Evolutionary conservation across 169 alveolate genomes (phyloP).

Genomic region (Plasmodium cynomolgi): DNA sequence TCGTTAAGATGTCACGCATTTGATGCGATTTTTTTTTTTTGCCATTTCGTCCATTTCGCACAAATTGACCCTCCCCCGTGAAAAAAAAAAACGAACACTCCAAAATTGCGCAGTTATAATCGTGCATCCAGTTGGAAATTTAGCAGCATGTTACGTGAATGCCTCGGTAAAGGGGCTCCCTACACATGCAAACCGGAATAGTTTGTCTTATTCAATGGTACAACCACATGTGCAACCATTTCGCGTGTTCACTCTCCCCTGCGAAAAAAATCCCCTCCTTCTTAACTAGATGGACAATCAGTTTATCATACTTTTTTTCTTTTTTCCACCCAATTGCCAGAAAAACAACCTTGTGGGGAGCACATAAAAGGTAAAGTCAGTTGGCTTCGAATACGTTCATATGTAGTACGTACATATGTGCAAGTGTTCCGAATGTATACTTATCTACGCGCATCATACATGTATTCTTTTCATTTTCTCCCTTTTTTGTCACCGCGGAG

Average conservation of each 20-base stretch:
- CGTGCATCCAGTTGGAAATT: not conserved
- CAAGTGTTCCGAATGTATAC: not conserved
- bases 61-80: not conserved
- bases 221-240: not conserved
- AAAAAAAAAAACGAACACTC: not conserved
- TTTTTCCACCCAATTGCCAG: not conserved
- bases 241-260: not conserved
- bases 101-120: not conserved
- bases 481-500: not conserved
- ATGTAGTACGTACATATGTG: not conserved
- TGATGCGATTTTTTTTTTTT: not conserved
- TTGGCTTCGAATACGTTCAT: not conserved
- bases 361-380: not conserved
- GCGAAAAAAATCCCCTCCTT: not conserved
- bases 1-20: not conserved
- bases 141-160: not conserved
- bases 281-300: not conserved
- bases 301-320: not conserved
- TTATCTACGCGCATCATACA: not conserved
- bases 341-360: not conserved
- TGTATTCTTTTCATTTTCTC: conserved; percentile 4
- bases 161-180: not conserved
- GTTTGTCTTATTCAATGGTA: not conserved
- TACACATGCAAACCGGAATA: not conserved
- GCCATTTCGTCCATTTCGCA: not conserved